Conservation (phyloP, 345 rosid genomes). For the Firmiana major region DNA sequence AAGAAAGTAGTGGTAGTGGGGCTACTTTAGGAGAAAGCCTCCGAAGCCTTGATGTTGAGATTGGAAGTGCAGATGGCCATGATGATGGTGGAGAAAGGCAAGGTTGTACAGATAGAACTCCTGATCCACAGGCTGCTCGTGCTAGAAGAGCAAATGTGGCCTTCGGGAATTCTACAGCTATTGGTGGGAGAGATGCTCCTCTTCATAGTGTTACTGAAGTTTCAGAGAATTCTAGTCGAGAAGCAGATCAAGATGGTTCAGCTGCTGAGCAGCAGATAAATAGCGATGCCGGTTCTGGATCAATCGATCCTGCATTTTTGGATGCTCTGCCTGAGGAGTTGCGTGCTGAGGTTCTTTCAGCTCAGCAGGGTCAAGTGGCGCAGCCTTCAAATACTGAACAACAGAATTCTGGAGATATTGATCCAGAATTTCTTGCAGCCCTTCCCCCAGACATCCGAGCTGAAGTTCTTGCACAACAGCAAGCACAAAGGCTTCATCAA, state of each 20-base stretch:
- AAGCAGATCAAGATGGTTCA: conserved; percentile 76
- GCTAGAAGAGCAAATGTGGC: conserved; percentile 62
- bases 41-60: conserved; percentile 94
- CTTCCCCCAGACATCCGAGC: conserved; percentile 96
- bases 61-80: conserved; percentile 98
- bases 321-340: conserved; percentile 97
- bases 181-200: conserved; percentile 64
- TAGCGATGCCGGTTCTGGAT: conserved; percentile 60
- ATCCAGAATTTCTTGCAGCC: conserved; percentile 97
- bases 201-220: conserved; percentile 92
- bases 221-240: conserved; percentile 81
- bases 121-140: conserved; percentile 63
- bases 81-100: conserved; percentile 95
- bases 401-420: conserved; percentile 77
- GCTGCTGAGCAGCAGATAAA: conserved; percentile 62
- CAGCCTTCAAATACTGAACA: conserved; percentile 70
- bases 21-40: conserved; percentile 96
- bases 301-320: conserved; percentile 95
- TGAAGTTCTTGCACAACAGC: conserved; percentile 94
- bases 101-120: conserved; percentile 54
- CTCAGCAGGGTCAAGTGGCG: conserved; percentile 76
- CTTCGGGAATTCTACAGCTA: conserved; percentile 45
- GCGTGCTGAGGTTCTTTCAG: conserved; percentile 95
- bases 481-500: conserved; percentile 85
- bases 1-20: conserved; percentile 95